Evolutionary conservation across 2,329 filamentous ascomycete genomes (phyloP).

Genomic region (Ilyonectria destructans): DNA sequence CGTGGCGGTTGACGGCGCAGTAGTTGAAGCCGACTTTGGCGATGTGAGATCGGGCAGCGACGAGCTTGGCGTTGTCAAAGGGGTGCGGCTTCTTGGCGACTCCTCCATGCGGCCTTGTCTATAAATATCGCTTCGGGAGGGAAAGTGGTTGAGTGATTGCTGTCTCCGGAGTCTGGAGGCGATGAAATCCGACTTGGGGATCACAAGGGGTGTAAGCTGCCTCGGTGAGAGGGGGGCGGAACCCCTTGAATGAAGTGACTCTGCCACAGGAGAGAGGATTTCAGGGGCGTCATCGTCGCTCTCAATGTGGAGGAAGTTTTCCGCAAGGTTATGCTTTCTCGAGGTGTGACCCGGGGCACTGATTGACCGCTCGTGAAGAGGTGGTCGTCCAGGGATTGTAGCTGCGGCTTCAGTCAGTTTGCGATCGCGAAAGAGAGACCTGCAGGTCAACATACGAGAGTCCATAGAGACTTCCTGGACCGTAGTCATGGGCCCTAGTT

Average conservation of each 20-base stretch:
- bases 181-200: constrained; percentile 58
- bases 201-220: constrained; percentile 70
- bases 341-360: constrained; percentile 72
- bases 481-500: constrained; percentile 78
- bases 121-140: constrained; percentile 62
- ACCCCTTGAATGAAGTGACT: constrained; percentile 41
- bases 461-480: constrained; percentile 80
- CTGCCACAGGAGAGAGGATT: constrained; percentile 43
- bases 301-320: constrained; percentile 47
- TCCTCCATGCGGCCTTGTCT: constrained; percentile 63
- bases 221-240: constrained; percentile 66
- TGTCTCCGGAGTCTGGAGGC: constrained; percentile 50
- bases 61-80: constrained; percentile 54
- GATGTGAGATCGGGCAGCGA: constrained; percentile 59
- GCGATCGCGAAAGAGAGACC: not conserved
- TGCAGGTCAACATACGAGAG: constrained; percentile 70
- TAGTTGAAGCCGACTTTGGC: constrained; percentile 62
- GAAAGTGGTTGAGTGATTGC: constrained; percentile 63
- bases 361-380: constrained; percentile 76
- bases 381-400: constrained; percentile 77
- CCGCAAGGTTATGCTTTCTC: constrained; percentile 57
- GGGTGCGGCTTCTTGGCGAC: constrained; percentile 63
- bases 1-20: constrained; percentile 57
- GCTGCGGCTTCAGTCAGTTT: constrained; percentile 60
- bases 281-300: constrained; percentile 46